Percentiles rank a stretch among this genome's conserved stretches.
Evolutionary conservation across 148 eudicot species (phyloP).

Genomic region (Tetragonia tetragonoides): DNA sequence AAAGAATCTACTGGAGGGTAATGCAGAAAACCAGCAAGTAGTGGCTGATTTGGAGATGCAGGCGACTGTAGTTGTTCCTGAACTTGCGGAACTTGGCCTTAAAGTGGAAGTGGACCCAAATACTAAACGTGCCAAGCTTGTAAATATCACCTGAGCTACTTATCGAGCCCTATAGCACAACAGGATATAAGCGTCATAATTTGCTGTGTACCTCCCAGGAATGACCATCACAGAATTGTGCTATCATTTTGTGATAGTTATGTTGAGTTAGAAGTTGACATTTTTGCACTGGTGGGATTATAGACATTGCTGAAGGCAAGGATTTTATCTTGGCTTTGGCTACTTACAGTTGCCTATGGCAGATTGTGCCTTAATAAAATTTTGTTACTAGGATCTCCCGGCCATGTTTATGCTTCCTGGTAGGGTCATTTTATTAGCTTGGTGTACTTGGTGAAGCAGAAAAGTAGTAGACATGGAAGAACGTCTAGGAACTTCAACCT

Average conservation of each 20-base stretch:
- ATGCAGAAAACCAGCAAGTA: slow-evolving; percentile 55
- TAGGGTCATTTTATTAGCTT: too few species aligned
- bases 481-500: too few species aligned
- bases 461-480: too few species aligned
- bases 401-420: not conserved
- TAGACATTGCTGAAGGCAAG: not conserved
- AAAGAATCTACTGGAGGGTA: slow-evolving; percentile 64
- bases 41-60: slow-evolving; percentile 80
- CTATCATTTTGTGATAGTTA: not conserved
- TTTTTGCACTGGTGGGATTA: not conserved
- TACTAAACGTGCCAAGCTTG: slow-evolving; percentile 70
- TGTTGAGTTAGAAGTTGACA: not conserved
- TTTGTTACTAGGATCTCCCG: not conserved
- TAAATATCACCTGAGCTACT: slow-evolving; percentile 45
- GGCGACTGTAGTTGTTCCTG: slow-evolving; percentile 70
- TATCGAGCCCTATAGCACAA: not conserved
- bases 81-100: slow-evolving; percentile 65
- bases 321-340: not conserved
- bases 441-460: too few species aligned
- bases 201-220: not conserved
- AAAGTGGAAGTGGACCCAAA: slow-evolving; percentile 69
- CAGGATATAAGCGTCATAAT: not conserved
- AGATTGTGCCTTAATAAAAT: not conserved
- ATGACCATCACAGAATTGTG: not conserved
- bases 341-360: not conserved